Evolutionary conservation across 2,329 filamentous ascomycete species (phyloP), one percentile per base, ranked within the genome.

Genomic region (Madurella fahalii): DNA sequence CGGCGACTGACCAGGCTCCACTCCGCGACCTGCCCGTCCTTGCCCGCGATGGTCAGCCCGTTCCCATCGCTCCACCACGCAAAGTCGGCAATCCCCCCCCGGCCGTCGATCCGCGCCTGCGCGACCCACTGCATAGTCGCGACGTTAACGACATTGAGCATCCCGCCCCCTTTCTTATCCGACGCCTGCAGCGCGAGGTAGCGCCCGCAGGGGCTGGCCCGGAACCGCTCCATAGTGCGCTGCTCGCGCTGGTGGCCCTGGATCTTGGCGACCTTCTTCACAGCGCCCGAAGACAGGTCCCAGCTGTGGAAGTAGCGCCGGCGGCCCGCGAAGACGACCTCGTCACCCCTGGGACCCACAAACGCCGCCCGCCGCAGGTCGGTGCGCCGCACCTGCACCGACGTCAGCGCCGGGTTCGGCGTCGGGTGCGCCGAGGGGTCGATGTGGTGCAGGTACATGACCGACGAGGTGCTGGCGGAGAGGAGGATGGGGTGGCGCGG

Each of bases 241-340:
- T 96, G 92, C 71, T 95, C 90, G 52, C 89, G 80, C 61, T 85
- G 78, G 62, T 91, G 86, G 59, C 91, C 83, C 67, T 87, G 82
- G 56, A 94, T 75, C 68, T 87, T 79, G 63, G 83, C 84, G 43
- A 95, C 82, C 72, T 95, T 96, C 65, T 93, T 87, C 47, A 99
- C 84, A 12, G 79, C 76, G 42, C 94, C 94, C 0, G 87, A 86
- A 42, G 86, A 77, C 20, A 99, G 80, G 65, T 97, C 86, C 94
- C 94, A 99, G 61, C 87, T 85, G 72, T 97, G 94, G 72, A 97
- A 96, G 75, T 91, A 97, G 59, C 85, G 85, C 47, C 94, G 84
- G 37, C 93, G 86, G 39, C 92, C 92, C 16, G 91, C 88, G 56
- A 96, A 89, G 70, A 96, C 89, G 61, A 99, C 87, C 63, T 87